Base-by-base conservation (phyloP, 208 protist genomes). In the Kentomonas sorsogonicus region DNA sequence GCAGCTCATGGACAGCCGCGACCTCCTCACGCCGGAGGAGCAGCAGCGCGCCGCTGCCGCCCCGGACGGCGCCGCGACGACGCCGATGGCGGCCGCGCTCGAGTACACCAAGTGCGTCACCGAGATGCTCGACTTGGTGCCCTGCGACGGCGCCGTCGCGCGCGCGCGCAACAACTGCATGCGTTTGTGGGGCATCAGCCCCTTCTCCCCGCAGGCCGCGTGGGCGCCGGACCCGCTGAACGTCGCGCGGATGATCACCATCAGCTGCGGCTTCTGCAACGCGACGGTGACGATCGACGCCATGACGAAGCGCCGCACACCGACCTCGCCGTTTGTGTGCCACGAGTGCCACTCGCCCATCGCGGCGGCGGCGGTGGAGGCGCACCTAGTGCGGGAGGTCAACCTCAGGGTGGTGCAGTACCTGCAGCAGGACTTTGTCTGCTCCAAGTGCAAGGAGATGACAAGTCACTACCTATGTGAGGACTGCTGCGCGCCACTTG, bases 161-260 rank as follows among this genome's bases (percentile, higher is more conserved):
- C 86, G 79, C 50, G 64, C 91, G 23, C 70, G 76, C 43, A 95
- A 92, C 67, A 95, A 95, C 57, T 91, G 83, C 72, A 66, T 95
- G 62, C 85, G 89, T 6, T 66, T 95, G 0, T 91, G 85, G 63
- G 79, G 79, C 34, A 68, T 95, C 31, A 89, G 86, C 64, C 89
- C 89, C 20, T 95, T 95, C 62, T 83, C 89, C 20, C 71, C 79
- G 15, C 58, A 79, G 9, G 84, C 83, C 15, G 69, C 79, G 53
- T 63, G 74, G 15, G 45, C 43, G 0, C 27, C 53, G 2, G 77
- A 85, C 47, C 67, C 74, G 11, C 64, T 89, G 36, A 36, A 63
- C 22, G 31, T 56, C 27, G 72, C 58, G 34, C 70, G 74, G 10
- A 44, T 78, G 25, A 57, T 79, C 40, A 53, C 53, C 40, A 56